Evolutionary conservation across 1,284 basidiomycete species (phyloP), one percentile per base, ranked within the genome.

Genomic region (Tilletia setariae): DNA sequence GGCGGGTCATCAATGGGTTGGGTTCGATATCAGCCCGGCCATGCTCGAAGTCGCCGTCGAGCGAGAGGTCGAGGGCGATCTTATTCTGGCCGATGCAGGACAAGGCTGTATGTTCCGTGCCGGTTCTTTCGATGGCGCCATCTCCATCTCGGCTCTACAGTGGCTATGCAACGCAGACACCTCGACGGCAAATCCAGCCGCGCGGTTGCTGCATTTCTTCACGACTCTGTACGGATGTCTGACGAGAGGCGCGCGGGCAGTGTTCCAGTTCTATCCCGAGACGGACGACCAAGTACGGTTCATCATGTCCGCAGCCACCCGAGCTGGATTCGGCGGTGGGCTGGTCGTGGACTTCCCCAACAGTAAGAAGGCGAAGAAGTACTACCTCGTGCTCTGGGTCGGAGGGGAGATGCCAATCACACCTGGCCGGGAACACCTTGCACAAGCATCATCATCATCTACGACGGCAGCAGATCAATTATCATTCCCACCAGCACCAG

Each of bases 161-260:
- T 99, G 96, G 96, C 87, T 99, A 0, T 88, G 98, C 71, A 99
- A 98, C 83, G 95, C 96, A 47, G 96, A 98, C 83, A 91, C 93
- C 32, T 90, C 91, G 2, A 89, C 92, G 72, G 91, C 93, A 68
- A 95, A 94, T 1, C 96, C 96, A 0, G 91, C 94, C 0, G 91
- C 93, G 77, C 91, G 96, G 53, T 87, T 98, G 42, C 88, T 88
- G 30, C 89, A 91, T 44, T 99, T 99, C 86, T 99, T 99, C 86
- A 94, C 93, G 40, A 96, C 95, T 11, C 88, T 99, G 30, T 93
- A 98, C 84, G 93, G 94, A 1, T 88, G 90, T 2, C 88, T 99
- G 11, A 89, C 90, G 62, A 93, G 94, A 82, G 94, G 94, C 2
- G 92, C 94, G 0, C 88, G 96, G 25, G 96, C 94, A 2, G 88